Evolutionary conservation across 2,329 filamentous ascomycete species (phyloP).

Genomic region (Fusarium sp.): DNA sequence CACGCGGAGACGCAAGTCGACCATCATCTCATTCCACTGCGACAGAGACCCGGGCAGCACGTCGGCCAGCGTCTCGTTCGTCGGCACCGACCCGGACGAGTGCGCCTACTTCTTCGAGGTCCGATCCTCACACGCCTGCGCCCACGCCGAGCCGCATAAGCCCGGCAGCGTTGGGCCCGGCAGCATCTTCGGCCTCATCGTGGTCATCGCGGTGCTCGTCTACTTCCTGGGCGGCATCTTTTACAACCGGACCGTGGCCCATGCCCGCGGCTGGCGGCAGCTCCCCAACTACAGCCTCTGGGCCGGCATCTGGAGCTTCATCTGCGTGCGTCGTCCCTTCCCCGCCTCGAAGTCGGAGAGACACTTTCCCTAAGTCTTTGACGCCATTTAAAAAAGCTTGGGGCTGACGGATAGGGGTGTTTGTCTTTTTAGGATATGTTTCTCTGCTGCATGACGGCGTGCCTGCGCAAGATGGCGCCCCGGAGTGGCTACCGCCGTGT

Average conservation of each 20-base stretch:
- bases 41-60: conserved; percentile 83
- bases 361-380: conserved; percentile 47
- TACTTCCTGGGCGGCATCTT: conserved; percentile 95
- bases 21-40: conserved; percentile 93
- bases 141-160: conserved; percentile 77
- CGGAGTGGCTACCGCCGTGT: conserved; percentile 79
- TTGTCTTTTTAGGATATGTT: conserved; percentile 70
- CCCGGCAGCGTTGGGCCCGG: conserved; percentile 80
- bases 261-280: conserved; percentile 95
- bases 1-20: conserved; percentile 76
- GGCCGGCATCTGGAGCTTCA: conserved; percentile 88
- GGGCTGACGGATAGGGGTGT: conserved; percentile 45
- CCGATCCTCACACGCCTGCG: conserved; percentile 86
- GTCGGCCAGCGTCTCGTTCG: conserved; percentile 83
- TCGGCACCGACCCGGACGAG: conserved; percentile 86
- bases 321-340: conserved; percentile 71
- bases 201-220: conserved; percentile 81
- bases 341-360: conserved; percentile 50
- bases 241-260: conserved; percentile 94
- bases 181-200: conserved; percentile 90
- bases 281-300: conserved; percentile 95
- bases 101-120: conserved; percentile 98
- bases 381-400: conserved; percentile 6
- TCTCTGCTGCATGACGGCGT: conserved; percentile 79
- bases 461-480: conserved; percentile 75